Evolutionary conservation across 306 rosid genomes (phyloP).

Genomic region (Bauhinia variegata): DNA sequence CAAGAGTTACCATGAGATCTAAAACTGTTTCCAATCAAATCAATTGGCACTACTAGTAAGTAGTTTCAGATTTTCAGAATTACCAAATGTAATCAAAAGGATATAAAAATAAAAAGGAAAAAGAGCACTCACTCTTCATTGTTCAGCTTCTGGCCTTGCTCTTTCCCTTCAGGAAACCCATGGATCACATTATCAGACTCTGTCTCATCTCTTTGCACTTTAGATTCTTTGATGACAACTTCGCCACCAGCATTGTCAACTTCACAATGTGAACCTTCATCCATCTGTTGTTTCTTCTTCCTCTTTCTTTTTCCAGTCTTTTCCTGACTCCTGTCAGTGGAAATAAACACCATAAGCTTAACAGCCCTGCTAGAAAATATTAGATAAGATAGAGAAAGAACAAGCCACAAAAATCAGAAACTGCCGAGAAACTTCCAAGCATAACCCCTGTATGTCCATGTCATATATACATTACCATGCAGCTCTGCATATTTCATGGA

Average conservation of each 20-base stretch:
- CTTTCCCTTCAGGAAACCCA: slow-evolving; percentile 36
- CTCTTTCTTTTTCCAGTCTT: slow-evolving; percentile 44
- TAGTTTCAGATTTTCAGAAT: background rate
- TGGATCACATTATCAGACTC: slow-evolving; percentile 32
- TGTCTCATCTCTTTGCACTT: slow-evolving; percentile 32
- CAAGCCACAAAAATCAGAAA: background rate
- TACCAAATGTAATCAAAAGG: background rate
- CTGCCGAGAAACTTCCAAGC: too few relatives aligned
- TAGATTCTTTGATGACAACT: slow-evolving; percentile 33
- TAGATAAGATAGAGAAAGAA: slow-evolving; percentile 9
- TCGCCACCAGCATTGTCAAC: slow-evolving; percentile 28
- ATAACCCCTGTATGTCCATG: too few relatives aligned
- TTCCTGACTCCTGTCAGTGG: slow-evolving; percentile 29
- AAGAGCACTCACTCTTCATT: slow-evolving; percentile 50
- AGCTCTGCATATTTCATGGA: background rate
- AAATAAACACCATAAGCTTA: slow-evolving; percentile 37
- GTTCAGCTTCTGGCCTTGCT: slow-evolving; percentile 41
- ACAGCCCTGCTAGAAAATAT: slow-evolving; percentile 35
- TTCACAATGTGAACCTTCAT: slow-evolving; percentile 38
- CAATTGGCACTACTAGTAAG: slow-evolving; percentile 9
- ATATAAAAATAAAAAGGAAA: slow-evolving; percentile 11
- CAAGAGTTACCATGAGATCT: too few relatives aligned
- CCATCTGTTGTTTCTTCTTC: slow-evolving; percentile 45
- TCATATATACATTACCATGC: background rate
- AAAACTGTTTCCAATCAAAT: too few relatives aligned